A percentile compares a stretch with the other conserved stretches of the same genome.
phyloP scores from a whole-genome alignment of 768 basidiomycete genomes.

The Psilocybe subaeruginosa region DNA sequence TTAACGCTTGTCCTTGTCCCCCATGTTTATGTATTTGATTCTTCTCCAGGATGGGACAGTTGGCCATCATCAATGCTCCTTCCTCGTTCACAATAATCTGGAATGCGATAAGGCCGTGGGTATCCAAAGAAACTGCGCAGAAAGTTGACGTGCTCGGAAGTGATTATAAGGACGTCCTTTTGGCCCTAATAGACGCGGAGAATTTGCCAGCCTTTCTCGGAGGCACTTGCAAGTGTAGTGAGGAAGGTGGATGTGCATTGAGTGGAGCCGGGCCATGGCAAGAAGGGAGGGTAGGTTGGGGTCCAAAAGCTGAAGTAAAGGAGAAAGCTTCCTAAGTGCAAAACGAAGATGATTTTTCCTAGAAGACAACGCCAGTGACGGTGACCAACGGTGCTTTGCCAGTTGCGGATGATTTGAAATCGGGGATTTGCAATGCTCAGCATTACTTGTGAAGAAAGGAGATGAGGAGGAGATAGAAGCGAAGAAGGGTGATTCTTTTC shows the following conservation, averaged over 20 bases:
- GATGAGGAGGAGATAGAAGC: slow-evolving; percentile 28
- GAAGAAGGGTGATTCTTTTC: slow-evolving; percentile 27
- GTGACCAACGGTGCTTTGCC: slow-evolving; percentile 10
- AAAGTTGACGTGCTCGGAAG: slow-evolving; percentile 70
- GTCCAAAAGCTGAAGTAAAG: slow-evolving; percentile 33
- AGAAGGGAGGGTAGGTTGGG: slow-evolving; percentile 58
- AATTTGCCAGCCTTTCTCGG: slow-evolving; percentile 64
- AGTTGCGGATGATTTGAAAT: neutral
- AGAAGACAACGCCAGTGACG: neutral
- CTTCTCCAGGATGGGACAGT: slow-evolving; percentile 64
- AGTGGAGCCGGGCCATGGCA: slow-evolving; percentile 76
- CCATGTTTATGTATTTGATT: slow-evolving; percentile 2
- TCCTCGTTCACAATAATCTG: slow-evolving; percentile 75
- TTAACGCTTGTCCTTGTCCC: neutral
- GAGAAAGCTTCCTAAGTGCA: slow-evolving; percentile 1
- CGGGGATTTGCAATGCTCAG: neutral
- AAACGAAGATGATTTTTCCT: neutral
- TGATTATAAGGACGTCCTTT: slow-evolving; percentile 58
- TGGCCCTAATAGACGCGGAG: slow-evolving; percentile 64
- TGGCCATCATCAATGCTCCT: slow-evolving; percentile 74
- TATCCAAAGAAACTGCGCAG: slow-evolving; percentile 69
- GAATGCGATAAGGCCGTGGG: slow-evolving; percentile 69
- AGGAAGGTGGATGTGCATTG: slow-evolving; percentile 58
- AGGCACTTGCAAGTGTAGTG: slow-evolving; percentile 65
- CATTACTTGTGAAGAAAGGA: slow-evolving; percentile 14